Base-by-base conservation (phyloP, 169 alveolate genomes). In the Eimeria tenella region DNA sequence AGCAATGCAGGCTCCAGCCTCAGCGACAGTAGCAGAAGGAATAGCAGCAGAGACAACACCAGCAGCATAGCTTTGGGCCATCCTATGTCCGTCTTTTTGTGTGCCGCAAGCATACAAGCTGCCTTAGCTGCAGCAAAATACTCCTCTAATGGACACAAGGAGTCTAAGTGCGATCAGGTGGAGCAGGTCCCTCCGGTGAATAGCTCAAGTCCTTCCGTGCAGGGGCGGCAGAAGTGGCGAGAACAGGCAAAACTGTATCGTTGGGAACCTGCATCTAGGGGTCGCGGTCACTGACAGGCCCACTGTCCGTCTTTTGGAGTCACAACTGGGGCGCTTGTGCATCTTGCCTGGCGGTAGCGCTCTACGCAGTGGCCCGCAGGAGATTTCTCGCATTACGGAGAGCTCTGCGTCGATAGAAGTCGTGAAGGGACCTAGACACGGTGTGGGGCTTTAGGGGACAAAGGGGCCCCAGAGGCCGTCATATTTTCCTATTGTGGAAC, bases 391-490 rank as follows among this genome's bases (percentile, higher is more conserved):
- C 42, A 31, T 31, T 31, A 31, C 42, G 70, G 70, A 15, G 70
- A 60, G 2, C 21, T 11, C 70, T 13, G 19, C 70, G 70, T 10
- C 25, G 56, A 15, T 17, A 50, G 49, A 50, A 23, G 17, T 73
- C 83, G 17, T 49, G 83, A 25, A 52, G 70, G 87, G 65, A 21
- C 49, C 5, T 11, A 11, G 87, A 6, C 74, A 23, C 25, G 17
- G 49, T 19, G 74, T 31, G 74, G 74, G 49, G 17, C 21, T 31
- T 9, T 65, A 65, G 74, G 74, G 74, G 74, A 65, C 74, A 65
- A 65, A 56, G 63, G 86, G 9, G 21, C 86, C 42, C 42, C 70
- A 56, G 70, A 74, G 75, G 10, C 23, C 90, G 23, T 7, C 60
- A 58, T 52, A 58, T 10, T 50, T 17, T 5, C 75, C 7, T 7